Evolutionary conservation across 192 early-diverging fungal genomes (phyloP).

Genomic region (Gamsiella multidivaricata): DNA sequence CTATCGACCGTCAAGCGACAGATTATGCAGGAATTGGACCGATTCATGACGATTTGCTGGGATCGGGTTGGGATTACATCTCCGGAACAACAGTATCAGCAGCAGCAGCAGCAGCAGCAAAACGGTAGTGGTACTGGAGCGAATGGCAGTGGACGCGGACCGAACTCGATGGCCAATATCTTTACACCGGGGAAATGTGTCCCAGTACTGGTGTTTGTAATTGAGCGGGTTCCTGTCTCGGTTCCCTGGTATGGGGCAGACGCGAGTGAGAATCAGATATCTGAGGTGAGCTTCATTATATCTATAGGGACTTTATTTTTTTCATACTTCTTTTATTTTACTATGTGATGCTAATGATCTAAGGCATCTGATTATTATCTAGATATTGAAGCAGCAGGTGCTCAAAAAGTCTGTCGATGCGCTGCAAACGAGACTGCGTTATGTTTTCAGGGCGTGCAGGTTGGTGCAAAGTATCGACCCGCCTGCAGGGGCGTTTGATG

Average conservation of each 20-base stretch:
- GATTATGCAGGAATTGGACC: constrained; percentile 43
- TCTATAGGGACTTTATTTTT: background rate
- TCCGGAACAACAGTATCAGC: constrained; percentile 9
- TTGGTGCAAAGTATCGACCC: constrained; percentile 37
- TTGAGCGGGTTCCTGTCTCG: constrained; percentile 26
- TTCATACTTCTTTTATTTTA: no score
- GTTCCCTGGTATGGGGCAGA: constrained; percentile 32
- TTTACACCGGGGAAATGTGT: constrained; percentile 44
- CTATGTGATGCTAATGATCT: background rate
- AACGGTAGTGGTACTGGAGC: background rate
- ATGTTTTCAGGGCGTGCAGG: constrained; percentile 37
- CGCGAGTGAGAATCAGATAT: constrained; percentile 29
- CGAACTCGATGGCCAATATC: constrained; percentile 12
- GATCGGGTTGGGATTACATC: constrained; percentile 33
- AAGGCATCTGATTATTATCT: background rate
- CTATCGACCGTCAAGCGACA: constrained; percentile 40
- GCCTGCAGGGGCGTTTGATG: constrained; percentile 24
- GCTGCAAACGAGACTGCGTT: constrained; percentile 31
- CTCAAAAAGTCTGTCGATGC: constrained; percentile 49
- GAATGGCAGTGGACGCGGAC: background rate
- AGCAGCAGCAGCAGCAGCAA: background rate
- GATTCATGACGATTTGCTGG: constrained; percentile 51
- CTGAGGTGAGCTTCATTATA: constrained; percentile 17
- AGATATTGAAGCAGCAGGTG: constrained; percentile 37
- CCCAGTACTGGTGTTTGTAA: constrained; percentile 42